These are phyloP conservation scores for Odontarrhena argentea DNA, from an alignment of 345 rosid genomes.

Conservation along the genomic window DNA sequence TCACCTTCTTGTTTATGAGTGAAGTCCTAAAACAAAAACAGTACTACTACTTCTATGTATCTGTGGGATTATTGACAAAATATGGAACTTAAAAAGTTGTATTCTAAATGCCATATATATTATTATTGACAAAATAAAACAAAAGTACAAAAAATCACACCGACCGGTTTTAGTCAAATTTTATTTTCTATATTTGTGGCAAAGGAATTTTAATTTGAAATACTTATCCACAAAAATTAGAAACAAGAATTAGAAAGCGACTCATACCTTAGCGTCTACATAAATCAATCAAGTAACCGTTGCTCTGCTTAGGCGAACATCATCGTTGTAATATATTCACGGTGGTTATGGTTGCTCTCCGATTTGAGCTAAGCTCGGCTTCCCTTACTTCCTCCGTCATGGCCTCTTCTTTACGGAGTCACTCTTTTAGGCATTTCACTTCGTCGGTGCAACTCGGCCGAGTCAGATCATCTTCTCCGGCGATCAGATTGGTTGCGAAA, in stretches of 20 bases:
- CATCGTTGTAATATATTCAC: neutral
- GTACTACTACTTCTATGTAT: no score
- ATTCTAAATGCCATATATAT: no score
- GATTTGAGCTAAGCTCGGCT: slow-evolving; percentile 48
- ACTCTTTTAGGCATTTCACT: slow-evolving; percentile 9
- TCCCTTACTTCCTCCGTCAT: slow-evolving; percentile 28
- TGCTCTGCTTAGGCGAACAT: slow-evolving; percentile 22
- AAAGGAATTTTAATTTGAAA: slow-evolving; percentile 6
- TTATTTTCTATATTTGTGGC: slow-evolving; percentile 10
- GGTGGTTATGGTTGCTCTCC: slow-evolving; percentile 40
- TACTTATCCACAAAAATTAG: slow-evolving; percentile 31
- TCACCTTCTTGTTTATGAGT: no score
- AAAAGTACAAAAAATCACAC: neutral
- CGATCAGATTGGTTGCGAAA: slow-evolving; percentile 12
- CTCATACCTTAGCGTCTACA: slow-evolving; percentile 20
- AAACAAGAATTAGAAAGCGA: neutral
- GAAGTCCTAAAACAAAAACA: no score
- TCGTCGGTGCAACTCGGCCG: slow-evolving; percentile 31
- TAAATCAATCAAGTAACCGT: slow-evolving; percentile 1
- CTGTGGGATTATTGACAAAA: no score
- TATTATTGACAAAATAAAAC: neutral
- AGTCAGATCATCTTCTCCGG: slow-evolving; percentile 11
- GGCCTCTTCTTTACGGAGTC: slow-evolving; percentile 31
- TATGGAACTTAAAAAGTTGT: no score
- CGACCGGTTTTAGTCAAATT: neutral